Evolutionary conservation across 2,329 filamentous ascomycete genomes (phyloP).

Genomic region (Trichoderma polysporum): DNA sequence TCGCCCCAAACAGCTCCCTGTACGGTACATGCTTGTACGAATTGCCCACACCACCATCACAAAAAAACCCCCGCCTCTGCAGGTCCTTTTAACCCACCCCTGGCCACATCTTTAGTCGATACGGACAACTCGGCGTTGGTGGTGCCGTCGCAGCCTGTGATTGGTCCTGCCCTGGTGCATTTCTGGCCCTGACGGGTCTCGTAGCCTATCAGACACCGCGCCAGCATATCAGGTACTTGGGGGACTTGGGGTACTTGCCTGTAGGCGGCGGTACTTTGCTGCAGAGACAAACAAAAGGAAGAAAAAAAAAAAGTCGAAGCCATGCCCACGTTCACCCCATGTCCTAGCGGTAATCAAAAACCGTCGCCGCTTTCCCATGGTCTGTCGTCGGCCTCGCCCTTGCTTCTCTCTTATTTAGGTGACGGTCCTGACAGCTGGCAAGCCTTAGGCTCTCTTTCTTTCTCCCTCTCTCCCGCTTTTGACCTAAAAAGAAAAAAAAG

Average conservation of each 20-base stretch:
- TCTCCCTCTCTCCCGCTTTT: slow-evolving; percentile 9
- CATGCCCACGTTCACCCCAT: slow-evolving; percentile 18
- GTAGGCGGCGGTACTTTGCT: slow-evolving; percentile 14
- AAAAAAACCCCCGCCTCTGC: background rate
- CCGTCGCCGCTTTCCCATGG: slow-evolving; percentile 21
- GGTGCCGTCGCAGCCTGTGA: background rate
- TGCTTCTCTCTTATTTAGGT: slow-evolving; percentile 22
- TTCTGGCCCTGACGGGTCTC: background rate
- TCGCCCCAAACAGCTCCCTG: background rate
- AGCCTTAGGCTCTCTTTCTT: slow-evolving; percentile 10
- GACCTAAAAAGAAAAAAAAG: background rate
- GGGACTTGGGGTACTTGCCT: slow-evolving; percentile 4
- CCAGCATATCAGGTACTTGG: background rate
- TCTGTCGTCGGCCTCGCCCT: slow-evolving; percentile 22
- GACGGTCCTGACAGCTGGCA: slow-evolving; percentile 20
- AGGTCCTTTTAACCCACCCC: background rate
- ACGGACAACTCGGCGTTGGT: slow-evolving; percentile 19
- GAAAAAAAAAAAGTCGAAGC: slow-evolving; percentile 8
- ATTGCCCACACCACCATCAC: slow-evolving; percentile 10
- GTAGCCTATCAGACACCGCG: slow-evolving; percentile 8
- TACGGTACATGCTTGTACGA: background rate
- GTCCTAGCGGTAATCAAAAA: slow-evolving; percentile 18
- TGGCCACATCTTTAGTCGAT: slow-evolving; percentile 3
- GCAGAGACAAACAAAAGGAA: background rate
- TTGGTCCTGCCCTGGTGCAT: slow-evolving; percentile 9